Conservation (phyloP, 1,139 yeast species). For the Saccharomyces hybrid region DNA sequence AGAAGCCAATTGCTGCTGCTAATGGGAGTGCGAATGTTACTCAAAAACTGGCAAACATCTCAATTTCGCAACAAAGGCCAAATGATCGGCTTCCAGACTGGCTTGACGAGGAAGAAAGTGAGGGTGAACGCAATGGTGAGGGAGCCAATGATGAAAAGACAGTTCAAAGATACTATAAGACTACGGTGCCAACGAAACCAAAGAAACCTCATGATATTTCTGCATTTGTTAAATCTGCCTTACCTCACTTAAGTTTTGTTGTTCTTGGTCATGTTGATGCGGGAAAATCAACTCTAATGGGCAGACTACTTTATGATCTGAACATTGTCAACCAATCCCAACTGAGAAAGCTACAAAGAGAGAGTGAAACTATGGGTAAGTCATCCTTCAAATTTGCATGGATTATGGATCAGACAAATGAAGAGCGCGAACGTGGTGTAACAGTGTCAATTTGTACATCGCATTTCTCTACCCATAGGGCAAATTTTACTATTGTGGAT, state of each 20-base stretch:
- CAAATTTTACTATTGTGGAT: constrained; percentile 81
- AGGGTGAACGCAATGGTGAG: constrained; percentile 10
- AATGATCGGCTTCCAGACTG: constrained; percentile 5
- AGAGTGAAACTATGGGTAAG: constrained; percentile 78
- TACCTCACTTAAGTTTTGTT: constrained; percentile 70
- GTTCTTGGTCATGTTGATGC: constrained; percentile 97
- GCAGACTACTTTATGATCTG: constrained; percentile 72
- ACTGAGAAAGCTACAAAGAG: constrained; percentile 68
- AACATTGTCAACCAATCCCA: constrained; percentile 76
- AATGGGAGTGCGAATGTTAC: constrained; percentile 33
- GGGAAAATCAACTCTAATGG: constrained; percentile 93
- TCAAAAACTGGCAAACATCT: constrained; percentile 14
- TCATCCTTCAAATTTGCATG: constrained; percentile 94
- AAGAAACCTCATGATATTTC: constrained; percentile 34
- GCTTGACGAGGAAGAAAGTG: constrained; percentile 14
- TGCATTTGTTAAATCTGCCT: constrained; percentile 34
- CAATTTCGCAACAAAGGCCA: constrained; percentile 3
- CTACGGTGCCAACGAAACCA: constrained; percentile 32
- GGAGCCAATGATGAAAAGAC: constrained; percentile 7
- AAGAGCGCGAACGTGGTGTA: constrained; percentile 85
- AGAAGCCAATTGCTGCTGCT: neutral
- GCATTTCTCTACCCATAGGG: constrained; percentile 58
- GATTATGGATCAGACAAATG: constrained; percentile 93
- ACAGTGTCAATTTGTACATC: constrained; percentile 91
- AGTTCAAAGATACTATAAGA: constrained; percentile 19